Base-by-base conservation (phyloP, 1,284 basidiomycete species). In the Marasmius sp. region DNA sequence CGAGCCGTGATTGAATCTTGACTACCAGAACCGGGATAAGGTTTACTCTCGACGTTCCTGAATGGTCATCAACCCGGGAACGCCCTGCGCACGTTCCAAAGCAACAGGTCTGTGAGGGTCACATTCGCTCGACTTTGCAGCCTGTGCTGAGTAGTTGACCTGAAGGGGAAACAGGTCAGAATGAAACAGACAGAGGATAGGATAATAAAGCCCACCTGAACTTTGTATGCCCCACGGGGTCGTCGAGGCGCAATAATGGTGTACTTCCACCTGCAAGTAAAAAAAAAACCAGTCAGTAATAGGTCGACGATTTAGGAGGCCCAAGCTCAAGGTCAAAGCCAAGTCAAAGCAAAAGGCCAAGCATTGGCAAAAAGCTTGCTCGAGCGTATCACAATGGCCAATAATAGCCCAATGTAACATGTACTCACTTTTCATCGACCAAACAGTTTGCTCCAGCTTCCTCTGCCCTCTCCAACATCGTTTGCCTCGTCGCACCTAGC, bases 61-160 rank as follows among this genome's bases (percentile, higher is more conserved):
- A 66, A 88, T 80, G 36, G 85, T 87, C 86, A 88, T 88, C 16
- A 87, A 75, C n/a, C 86, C 87, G 2, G 85, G 83, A 5, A 88
- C 76, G 59, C 79, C 76, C 61, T 72, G 77, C 37, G 79, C 81
- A 62, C 78, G 75, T 56, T 85, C 81, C 56, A 87, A 66, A 3
- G 82, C 81, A 9, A 88, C 80, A 3, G 86, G 86, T 55, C 75
- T 76, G 66, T 77, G 78, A 14, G 83, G 80, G 68, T 86, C 84
- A 6, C 75, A 70, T 1, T 65, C 63, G 8, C 71, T 67, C 9
- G 83, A 82, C 36, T 75, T 78, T 12, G 81, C 79, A 5, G 84
- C 86, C 1, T 74, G 79, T 7, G 87, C 89, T 27, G 72, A 73
- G 68, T 91, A 91, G 33, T 76, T 79, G 48, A 91, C 79, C 87